Conservation (phyloP, 2,329 filamentous ascomycete genomes). For the Bretziella fagacearum region DNA sequence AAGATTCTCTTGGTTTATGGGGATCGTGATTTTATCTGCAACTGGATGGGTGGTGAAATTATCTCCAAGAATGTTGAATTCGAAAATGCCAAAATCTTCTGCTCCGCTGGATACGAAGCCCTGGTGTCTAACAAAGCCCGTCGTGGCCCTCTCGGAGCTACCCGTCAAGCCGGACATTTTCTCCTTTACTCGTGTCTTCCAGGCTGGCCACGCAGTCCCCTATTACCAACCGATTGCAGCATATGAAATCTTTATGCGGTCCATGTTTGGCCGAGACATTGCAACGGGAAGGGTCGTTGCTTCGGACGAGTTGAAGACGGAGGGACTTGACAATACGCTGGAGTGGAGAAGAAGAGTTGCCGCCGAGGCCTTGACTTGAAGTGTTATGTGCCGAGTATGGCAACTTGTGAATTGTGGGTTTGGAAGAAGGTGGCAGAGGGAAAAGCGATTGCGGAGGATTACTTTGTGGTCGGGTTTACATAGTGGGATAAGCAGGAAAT, state of each 20-base stretch:
- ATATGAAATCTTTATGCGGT: constrained; percentile 43
- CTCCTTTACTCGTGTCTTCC: constrained; percentile 49
- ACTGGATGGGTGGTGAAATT: constrained; percentile 59
- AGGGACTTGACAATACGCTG: background rate
- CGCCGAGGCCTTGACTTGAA: background rate
- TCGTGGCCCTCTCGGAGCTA: constrained; percentile 56
- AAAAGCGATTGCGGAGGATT: background rate
- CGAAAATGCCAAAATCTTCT: constrained; percentile 33
- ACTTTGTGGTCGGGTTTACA: background rate
- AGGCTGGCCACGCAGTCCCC: constrained; percentile 47
- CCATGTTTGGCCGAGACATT: constrained; percentile 18
- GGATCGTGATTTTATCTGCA: constrained; percentile 46
- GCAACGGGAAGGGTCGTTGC: background rate
- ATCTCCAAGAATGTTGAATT: constrained; percentile 35
- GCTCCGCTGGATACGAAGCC: constrained; percentile 51
- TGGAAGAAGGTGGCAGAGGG: background rate
- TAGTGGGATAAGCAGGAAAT: too few relatives aligned
- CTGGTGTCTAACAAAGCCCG: constrained; percentile 43
- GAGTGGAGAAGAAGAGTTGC: background rate
- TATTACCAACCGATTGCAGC: constrained; percentile 44
- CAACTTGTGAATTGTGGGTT: background rate
- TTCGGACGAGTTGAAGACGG: background rate
- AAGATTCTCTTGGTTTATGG: constrained; percentile 57
- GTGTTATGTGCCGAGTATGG: background rate
- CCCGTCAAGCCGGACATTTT: constrained; percentile 62